Evolutionary conservation across 2,329 filamentous ascomycete species (phyloP), one percentile per base, ranked within the genome.

Genomic region (Colletotrichum higginsianum): DNA sequence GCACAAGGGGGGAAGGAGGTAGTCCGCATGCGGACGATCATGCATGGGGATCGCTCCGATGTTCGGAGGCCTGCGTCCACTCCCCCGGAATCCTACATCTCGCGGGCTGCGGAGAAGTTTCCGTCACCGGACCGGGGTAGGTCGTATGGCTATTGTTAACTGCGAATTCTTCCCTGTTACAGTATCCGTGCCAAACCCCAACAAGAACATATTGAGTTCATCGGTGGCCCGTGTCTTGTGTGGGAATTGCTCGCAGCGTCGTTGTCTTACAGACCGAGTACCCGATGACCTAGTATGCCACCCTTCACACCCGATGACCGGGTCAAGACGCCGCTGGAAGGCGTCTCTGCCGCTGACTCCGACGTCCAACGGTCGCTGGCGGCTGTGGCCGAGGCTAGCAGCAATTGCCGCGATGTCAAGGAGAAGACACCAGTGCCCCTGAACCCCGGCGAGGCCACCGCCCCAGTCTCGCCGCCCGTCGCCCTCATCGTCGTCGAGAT

Each of bases 101-200:
- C 11, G 30, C 26, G 12, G 40, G 26, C 52, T 64, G 67, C 55
- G 67, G 61, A 60, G 61, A 70, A 66, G 46, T 58, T 50, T 44
- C 60, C 53, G 66, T 53, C 60, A 50, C 46, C 35, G 44, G 30
- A 46, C 44, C n/a, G 35, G 44, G 44, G 23, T 23, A 44, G 23
- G 30, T 30, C 5, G 30, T 30, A 7, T 30, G 30, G 30, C 30
- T 30, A 30, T 30, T 21, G 40, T n/a, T n/a, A 53, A 26, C 12
- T 15, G 38, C 8, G n/a, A 58, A 46, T 26, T 16, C 26, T n/a
- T 30, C 23, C n/a, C 18, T 46, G 26, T 26, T 26, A 26, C 26
- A 26, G 1, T 26, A 26, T 4, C 26, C 26, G 26, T 26, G 4
- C 26, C 26, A 26, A 15, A 35, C 23, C 11, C 26, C 40, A 13